phyloP scores from a whole-genome alignment of 2,329 filamentous ascomycete genomes.

The Epichloe bromicola region DNA sequence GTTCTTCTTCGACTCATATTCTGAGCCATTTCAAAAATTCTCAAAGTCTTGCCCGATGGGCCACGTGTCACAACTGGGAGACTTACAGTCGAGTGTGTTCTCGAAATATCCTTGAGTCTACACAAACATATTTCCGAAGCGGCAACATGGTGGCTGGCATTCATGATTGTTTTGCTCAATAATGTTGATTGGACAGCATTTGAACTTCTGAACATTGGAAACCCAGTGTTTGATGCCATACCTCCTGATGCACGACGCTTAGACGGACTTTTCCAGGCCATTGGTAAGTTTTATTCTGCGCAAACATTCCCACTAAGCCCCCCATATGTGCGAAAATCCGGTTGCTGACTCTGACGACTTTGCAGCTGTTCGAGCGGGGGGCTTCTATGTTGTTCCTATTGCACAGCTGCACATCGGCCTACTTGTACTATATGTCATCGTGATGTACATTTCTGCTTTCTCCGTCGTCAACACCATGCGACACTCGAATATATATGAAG shows the following conservation, averaged over 20 bases:
- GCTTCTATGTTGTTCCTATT: constrained; percentile 53
- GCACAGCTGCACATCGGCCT: constrained; percentile 42
- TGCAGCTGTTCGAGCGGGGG: constrained; percentile 47
- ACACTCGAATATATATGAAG: constrained; percentile 28
- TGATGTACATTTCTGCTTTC: constrained; percentile 55
- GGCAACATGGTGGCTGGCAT: constrained; percentile 50
- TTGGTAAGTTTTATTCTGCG: constrained; percentile 25
- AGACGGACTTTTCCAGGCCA: constrained; percentile 52
- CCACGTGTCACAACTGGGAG: constrained; percentile 22
- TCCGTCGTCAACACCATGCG: constrained; percentile 51
- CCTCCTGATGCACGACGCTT: constrained; percentile 41
- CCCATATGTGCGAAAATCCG: neutral
- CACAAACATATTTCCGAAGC: constrained; percentile 49
- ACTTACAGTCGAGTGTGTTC: constrained; percentile 39
- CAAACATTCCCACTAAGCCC: neutral
- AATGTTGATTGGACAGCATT: constrained; percentile 44
- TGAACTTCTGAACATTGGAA: constrained; percentile 51
- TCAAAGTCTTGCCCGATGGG: neutral
- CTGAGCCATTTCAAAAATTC: constrained; percentile 26
- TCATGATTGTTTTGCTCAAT: constrained; percentile 41
- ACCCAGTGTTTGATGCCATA: constrained; percentile 38
- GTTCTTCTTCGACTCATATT: constrained; percentile 48
- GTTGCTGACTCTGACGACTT: neutral
- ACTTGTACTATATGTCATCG: constrained; percentile 47
- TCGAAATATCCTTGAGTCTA: constrained; percentile 46